Evolutionary conservation across 2,329 filamentous ascomycete species (phyloP).

Genomic region (Chaetomium sp.): DNA sequence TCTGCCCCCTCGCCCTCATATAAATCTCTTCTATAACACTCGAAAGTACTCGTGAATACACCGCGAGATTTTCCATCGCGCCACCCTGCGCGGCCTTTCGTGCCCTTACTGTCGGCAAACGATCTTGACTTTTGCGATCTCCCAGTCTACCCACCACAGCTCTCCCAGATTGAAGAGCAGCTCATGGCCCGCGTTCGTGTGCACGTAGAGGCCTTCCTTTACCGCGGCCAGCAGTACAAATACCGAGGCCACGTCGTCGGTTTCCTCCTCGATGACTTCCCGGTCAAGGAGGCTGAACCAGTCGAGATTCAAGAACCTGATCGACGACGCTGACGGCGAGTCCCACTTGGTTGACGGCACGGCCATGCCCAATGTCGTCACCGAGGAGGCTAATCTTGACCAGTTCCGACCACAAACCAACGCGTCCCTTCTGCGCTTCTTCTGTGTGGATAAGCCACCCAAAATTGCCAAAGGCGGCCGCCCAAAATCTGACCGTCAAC

Average conservation of each 20-base stretch:
- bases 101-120: neutral
- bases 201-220: neutral
- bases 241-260: neutral
- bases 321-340: neutral
- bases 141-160: neutral
- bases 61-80: too few relatives aligned
- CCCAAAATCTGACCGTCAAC: too few relatives aligned
- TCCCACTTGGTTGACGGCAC: neutral
- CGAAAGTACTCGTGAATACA: too few relatives aligned
- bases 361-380: neutral
- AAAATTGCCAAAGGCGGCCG: too few relatives aligned
- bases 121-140: neutral
- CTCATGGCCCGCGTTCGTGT: neutral
- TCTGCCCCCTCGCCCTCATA: too few relatives aligned
- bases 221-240: neutral
- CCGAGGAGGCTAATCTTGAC: neutral
- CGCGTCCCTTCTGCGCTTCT: too few relatives aligned
- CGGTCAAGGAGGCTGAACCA: neutral
- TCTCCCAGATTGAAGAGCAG: neutral
- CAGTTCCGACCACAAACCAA: neutral
- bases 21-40: too few relatives aligned
- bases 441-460: too few relatives aligned
- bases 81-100: too few relatives aligned
- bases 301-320: neutral
- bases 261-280: neutral